A percentile compares a stretch with the other conserved stretches of the same genome.
Conservation (phyloP, 1,284 basidiomycete species). For the Malassezia brasiliensis region DNA sequence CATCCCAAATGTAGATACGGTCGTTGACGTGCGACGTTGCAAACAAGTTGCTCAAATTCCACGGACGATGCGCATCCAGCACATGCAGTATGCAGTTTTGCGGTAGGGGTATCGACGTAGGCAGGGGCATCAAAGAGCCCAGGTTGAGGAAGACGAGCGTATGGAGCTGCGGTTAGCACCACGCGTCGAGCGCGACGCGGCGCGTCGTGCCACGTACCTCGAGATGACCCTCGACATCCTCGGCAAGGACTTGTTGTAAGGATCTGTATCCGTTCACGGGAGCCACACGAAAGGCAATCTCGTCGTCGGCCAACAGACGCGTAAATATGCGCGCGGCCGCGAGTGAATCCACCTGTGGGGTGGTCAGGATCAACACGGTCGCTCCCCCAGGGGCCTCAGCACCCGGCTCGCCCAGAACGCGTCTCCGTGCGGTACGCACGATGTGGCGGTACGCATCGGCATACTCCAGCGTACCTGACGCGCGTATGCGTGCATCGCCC, state of each 20-base stretch:
- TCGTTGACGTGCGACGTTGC: slow-evolving; percentile 52
- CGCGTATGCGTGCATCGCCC: slow-evolving; percentile 14
- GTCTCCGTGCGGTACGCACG: slow-evolving; percentile 14
- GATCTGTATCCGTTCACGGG: slow-evolving; percentile 71
- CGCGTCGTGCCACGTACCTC: slow-evolving; percentile 10
- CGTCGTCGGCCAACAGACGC: slow-evolving; percentile 83
- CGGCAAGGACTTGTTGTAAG: slow-evolving; percentile 19
- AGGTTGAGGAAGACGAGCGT: slow-evolving; percentile 87
- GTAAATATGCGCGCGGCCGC: slow-evolving; percentile 81
- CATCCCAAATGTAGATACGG: slow-evolving; percentile 43
- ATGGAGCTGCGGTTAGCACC: slow-evolving; percentile 59
- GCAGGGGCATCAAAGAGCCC: slow-evolving; percentile 75
- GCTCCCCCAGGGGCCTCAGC: slow-evolving; percentile 23
- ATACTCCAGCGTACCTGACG: slow-evolving; percentile 22
- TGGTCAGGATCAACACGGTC: slow-evolving; percentile 66
- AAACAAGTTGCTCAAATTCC: slow-evolving; percentile 81
- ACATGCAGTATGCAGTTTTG: slow-evolving; percentile 62
- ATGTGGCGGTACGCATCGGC: slow-evolving; percentile 37
- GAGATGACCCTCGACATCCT: slow-evolving; percentile 19
- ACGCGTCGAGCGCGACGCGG: neutral
- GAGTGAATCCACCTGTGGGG: slow-evolving; percentile 79
- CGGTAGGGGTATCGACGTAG: slow-evolving; percentile 48
- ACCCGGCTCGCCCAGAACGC: slow-evolving; percentile 12
- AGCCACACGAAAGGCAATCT: slow-evolving; percentile 77
- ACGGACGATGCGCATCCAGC: slow-evolving; percentile 85